Percentiles rank a stretch among this genome's conserved stretches.
Conservation (phyloP, 352 stramenopile genomes). For the Globisporangium cystogenes region DNA sequence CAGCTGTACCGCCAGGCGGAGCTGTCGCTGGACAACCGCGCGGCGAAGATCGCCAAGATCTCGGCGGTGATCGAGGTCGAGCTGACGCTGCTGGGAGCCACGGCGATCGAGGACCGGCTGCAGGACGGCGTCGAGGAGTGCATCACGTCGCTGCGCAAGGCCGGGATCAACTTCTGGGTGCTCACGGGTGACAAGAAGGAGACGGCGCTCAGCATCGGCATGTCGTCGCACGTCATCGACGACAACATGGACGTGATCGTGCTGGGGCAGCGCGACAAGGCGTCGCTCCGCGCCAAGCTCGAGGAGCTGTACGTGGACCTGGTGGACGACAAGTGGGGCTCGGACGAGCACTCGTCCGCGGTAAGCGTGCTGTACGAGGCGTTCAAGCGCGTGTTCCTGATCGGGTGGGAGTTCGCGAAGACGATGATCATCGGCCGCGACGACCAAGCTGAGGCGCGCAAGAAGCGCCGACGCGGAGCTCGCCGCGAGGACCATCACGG, state of each 20-base stretch:
- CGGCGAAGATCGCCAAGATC: conserved; percentile 44
- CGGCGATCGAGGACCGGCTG: conserved; percentile 95
- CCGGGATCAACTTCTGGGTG: conserved; percentile 97
- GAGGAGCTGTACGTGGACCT: conserved; percentile 85
- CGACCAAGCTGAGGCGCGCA: conserved; percentile 57
- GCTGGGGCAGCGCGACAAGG: conserved; percentile 75
- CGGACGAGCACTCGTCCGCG: conserved; percentile 74
- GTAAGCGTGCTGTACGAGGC: conserved; percentile 74
- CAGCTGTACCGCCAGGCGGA: conserved; percentile 43
- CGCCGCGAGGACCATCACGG: conserved; percentile 37
- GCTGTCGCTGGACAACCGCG: conserved; percentile 42
- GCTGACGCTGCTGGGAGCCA: conserved; percentile 88
- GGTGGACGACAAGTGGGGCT: conserved; percentile 86
- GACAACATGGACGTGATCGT: conserved; percentile 90
- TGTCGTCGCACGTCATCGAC: conserved; percentile 88
- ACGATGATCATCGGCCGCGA: conserved; percentile 65
- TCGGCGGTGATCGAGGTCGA: conserved; percentile 63
- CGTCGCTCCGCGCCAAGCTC: conserved; percentile 59
- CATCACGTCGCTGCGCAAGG: conserved; percentile 89
- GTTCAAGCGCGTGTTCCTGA: conserved; percentile 59
- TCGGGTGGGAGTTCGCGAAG: conserved; percentile 65
- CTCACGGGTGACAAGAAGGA: conserved; percentile 97
- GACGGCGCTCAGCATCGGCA: conserved; percentile 97
- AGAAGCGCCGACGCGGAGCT: conserved; percentile 54
- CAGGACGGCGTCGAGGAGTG: conserved; percentile 92